Evolutionary conservation across 2,329 filamentous ascomycete species (phyloP), one percentile per base, ranked within the genome.

Genomic region (Tolypocladium guangdongense): DNA sequence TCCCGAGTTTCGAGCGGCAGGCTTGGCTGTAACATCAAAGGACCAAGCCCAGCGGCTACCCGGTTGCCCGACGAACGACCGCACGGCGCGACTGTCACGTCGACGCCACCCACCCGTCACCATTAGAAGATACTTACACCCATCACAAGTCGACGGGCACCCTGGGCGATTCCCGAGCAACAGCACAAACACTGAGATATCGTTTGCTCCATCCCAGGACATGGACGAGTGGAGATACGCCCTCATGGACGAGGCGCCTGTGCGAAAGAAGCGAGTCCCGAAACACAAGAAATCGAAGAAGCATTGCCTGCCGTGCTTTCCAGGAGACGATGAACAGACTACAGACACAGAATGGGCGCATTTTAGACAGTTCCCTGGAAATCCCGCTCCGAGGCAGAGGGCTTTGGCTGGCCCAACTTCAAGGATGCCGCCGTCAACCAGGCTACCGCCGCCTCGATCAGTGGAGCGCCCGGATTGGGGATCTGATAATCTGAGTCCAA

Each of bases 11-110:
- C 68, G 67, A 53, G 71, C 72, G 54, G 78, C 76, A 52, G 78
- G 79, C 1, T 68, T 83, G 50, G 78, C 79, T 2, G 74, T 83
- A 1, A 82, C 80, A 12, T 81, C 80, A 37, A 65, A 65, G 47
- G 56, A 68, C 57, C 55, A 79, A 74, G 58, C 74, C 72, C 63
- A 68, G 55, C 22, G 59, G 41, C 51, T 61, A 45, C 45, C 62
- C 54, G 38, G 51, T 38, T 56, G 63, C 51, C 58, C 56, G 32
- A 45, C 56, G 41, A 55, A 55, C 50, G 50, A 57, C 33, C 54
- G 55, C 7, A 57, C 52, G 20, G 37, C 49, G 8, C 57, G 57
- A 52, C 49, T 51, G 20, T 36, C 52, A 14, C 55, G 48, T 22
- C 52, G 46, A 27, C 55, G 49, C 10, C 43, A 7, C 8, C 45